A percentile compares a stretch with the other conserved stretches of the same genome.
phyloP scores from a whole-genome alignment of 2,329 filamentous ascomycete genomes.

The Grosmannia penicillata region DNA sequence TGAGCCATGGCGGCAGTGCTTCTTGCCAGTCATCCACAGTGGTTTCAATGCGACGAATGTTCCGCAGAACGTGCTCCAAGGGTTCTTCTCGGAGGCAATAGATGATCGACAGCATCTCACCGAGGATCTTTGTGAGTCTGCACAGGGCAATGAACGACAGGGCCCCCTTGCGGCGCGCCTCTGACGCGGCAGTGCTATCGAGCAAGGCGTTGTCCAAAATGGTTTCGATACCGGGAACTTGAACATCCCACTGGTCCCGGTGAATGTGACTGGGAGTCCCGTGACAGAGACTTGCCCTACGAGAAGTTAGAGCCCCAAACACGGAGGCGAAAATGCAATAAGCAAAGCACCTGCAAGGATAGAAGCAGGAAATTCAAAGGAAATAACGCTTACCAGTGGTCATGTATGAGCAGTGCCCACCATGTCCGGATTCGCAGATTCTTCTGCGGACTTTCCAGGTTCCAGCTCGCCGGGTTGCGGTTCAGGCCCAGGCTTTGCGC shows the following conservation, averaged over 20 bases:
- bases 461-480: conserved; percentile 3
- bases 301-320: not conserved
- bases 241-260: conserved; percentile 2
- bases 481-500: conserved; percentile 2
- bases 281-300: conserved; percentile 2
- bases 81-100: not conserved
- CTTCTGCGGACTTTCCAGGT: not conserved
- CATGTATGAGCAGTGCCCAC: conserved; percentile 4
- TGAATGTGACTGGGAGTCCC: conserved; percentile 3
- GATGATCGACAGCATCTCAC: not conserved
- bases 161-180: not conserved
- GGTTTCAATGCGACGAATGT: conserved; percentile 1
- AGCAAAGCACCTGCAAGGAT: not conserved
- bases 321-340: too few relatives aligned
- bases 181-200: not conserved
- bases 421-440: conserved; percentile 3
- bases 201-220: not conserved
- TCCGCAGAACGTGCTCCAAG: not conserved
- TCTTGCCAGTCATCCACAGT: conserved; percentile 2
- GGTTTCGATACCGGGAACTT: not conserved
- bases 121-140: conserved; percentile 1
- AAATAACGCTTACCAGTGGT: not conserved
- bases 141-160: conserved; percentile 1
- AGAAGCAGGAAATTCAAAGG: not conserved
- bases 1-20: conserved; percentile 1